Percentiles rank a stretch among this genome's conserved stretches.
phyloP scores from a whole-genome alignment of 192 early-diverging fungal genomes.

The Coemansia sp. region DNA sequence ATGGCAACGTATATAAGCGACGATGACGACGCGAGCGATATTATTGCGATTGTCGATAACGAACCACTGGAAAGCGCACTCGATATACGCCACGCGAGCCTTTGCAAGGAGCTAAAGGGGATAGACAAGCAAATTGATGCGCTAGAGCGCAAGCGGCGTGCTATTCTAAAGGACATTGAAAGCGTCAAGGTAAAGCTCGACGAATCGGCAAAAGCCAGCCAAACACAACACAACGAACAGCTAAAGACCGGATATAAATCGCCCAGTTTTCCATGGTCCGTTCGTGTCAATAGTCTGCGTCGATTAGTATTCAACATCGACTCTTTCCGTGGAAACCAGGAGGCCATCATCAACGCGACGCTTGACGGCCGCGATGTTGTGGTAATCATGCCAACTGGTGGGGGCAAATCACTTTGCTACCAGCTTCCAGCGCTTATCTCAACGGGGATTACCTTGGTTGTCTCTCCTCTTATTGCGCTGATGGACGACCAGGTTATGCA shows the following conservation, averaged over 20 bases:
- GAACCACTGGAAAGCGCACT: neutral
- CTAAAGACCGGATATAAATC: constrained; percentile 40
- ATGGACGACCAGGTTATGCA: constrained; percentile 59
- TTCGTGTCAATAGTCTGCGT: constrained; percentile 38
- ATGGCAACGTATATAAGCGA: constrained; percentile 13
- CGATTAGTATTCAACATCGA: constrained; percentile 53
- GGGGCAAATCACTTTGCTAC: constrained; percentile 61
- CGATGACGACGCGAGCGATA: constrained; percentile 12
- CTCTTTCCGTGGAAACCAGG: constrained; percentile 50
- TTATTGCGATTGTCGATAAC: constrained; percentile 5
- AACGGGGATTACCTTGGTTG: constrained; percentile 51
- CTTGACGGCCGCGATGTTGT: constrained; percentile 57
- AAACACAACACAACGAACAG: constrained; percentile 25
- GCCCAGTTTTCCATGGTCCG: constrained; percentile 59
- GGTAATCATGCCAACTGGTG: constrained; percentile 57
- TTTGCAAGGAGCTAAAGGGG: constrained; percentile 23
- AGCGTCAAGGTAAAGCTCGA: constrained; percentile 26
- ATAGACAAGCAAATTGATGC: constrained; percentile 29
- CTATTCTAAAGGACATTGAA: constrained; percentile 17
- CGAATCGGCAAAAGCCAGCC: constrained; percentile 11
- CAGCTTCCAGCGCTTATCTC: constrained; percentile 56
- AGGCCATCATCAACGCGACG: constrained; percentile 59
- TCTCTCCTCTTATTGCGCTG: constrained; percentile 60
- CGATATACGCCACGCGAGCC: constrained; percentile 8
- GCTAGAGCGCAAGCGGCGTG: constrained; percentile 23